These are phyloP conservation scores for Acidomyces sp. DNA, from an alignment of 495 filamentous ascomycete genomes.

Conservation along the genomic window DNA sequence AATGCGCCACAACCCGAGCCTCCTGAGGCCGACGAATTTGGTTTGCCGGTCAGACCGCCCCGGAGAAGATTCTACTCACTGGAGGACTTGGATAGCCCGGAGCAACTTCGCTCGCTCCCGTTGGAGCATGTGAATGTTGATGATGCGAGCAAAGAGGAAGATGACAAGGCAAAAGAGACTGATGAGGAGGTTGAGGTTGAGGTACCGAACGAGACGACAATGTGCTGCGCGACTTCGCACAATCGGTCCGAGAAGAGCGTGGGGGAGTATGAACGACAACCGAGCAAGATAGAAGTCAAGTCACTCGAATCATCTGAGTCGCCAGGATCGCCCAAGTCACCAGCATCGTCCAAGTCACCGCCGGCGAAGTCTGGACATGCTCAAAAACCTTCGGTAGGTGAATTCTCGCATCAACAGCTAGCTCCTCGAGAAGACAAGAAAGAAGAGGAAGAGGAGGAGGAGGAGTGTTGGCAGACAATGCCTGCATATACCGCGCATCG, in stretches of 20 bases:
- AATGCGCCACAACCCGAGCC: slow-evolving; percentile 6
- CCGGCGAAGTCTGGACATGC: too few species aligned
- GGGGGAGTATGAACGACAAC: background rate
- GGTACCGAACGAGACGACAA: too few species aligned
- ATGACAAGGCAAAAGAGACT: background rate
- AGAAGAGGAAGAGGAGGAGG: slow-evolving; percentile 34
- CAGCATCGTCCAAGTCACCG: background rate
- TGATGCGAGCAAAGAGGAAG: slow-evolving; percentile 2
- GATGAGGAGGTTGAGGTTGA: background rate
- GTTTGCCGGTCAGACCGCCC: slow-evolving; percentile 13
- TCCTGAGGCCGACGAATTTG: slow-evolving; percentile 23
- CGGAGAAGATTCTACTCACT: slow-evolving; percentile 4
- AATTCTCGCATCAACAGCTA: slow-evolving; percentile 85
- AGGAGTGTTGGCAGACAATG: slow-evolving; percentile 81
- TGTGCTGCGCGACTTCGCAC: too few species aligned
- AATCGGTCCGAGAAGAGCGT: too few species aligned
- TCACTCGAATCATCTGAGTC: background rate
- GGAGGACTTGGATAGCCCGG: slow-evolving; percentile 7
- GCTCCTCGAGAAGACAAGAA: slow-evolving; percentile 35
- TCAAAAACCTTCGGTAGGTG: slow-evolving; percentile 20
- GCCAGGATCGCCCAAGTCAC: background rate
- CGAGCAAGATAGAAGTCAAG: background rate
- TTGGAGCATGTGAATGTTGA: background rate
- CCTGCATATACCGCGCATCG: slow-evolving; percentile 83
- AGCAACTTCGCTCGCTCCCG: background rate